Base-by-base conservation (phyloP, 1,139 yeast genomes). In the Debaryomycetaceae sp. region DNA sequence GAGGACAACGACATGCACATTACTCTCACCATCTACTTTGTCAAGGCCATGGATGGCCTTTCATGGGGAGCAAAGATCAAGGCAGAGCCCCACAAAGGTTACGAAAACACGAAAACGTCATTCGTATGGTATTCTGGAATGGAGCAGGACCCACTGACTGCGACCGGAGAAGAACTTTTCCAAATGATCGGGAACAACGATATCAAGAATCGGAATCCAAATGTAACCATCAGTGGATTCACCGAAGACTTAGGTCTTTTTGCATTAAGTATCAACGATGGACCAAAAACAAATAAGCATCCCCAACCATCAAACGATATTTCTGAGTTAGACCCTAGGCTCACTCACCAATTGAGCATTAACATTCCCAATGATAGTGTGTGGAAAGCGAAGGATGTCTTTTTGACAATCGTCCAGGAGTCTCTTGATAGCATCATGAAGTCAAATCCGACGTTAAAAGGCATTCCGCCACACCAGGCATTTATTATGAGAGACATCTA, bases 381-480 rank as follows among this genome's bases (percentile, higher is more conserved):
- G 6, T 91, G 97, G 97, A 76, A 76, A 57, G 95, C 95, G 2
- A 77, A 77, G 48, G 97, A 89, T 45, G 76, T 91, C 5, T 87
- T 84, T 58, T 68, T 81, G 57, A 80, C 90, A 0, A 54, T 90
- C 49, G 57, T 89, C 37, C 84, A 84, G 55, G 95, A 88, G 45
- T 80, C 87, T 4, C 67, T 90, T 13, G 65, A 75, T 44, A 66
- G 69, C n/a, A 58, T 84, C 31, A 57, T 75, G 17, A 71, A 72
- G 27, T 57, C 56, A 6, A 63, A 68, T 42, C 71, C 68, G 3
- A 53, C 62, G 1, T 62, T 54, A 35, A 56, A 57, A 1, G 46
- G 56, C 1, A 48, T 76, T 14, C 80, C 83, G 0, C 74, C 84
- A 0, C 70, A 68, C 29, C 83, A 78, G 52, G 62, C 75, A 1